These are phyloP conservation scores for Plasmodium gonderi DNA, from an alignment of 169 alveolate species.

Conservation along the genomic window DNA sequence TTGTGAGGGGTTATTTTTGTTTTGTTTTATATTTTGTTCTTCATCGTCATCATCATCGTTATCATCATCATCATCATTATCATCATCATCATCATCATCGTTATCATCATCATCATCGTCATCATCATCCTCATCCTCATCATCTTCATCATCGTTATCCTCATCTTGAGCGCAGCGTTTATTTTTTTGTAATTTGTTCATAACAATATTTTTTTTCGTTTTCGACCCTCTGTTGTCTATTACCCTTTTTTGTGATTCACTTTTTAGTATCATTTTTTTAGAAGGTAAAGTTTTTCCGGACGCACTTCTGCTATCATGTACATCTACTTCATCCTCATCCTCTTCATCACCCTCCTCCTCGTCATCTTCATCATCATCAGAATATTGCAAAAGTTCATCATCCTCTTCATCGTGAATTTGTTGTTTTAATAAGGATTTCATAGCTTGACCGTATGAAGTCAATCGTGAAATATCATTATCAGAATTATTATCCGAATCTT, in stretches of 20 bases:
- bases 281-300: background rate
- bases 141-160: background rate
- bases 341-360: background rate
- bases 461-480: slow-evolving; percentile 41
- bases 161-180: slow-evolving; percentile 24
- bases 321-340: background rate
- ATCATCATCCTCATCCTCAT: slow-evolving; percentile 21
- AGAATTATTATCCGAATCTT: slow-evolving; percentile 59
- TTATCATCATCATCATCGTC: slow-evolving; percentile 36
- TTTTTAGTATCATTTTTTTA: slow-evolving; percentile 27
- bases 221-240: slow-evolving; percentile 12
- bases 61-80: slow-evolving; percentile 71
- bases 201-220: slow-evolving; percentile 22
- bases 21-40: background rate
- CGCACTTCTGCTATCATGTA: background rate
- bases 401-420: slow-evolving; percentile 75
- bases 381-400: slow-evolving; percentile 70
- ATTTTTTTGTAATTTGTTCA: slow-evolving; percentile 8
- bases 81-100: slow-evolving; percentile 46
- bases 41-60: slow-evolving; percentile 60
- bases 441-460: slow-evolving; percentile 69
- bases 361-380: slow-evolving; percentile 69
- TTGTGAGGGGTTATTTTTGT: slow-evolving; percentile 33
- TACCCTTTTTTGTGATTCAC: slow-evolving; percentile 9
- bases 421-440: slow-evolving; percentile 58